Base-by-base conservation (phyloP, 2,329 filamentous ascomycete genomes). In the Aspergillus hortae region DNA sequence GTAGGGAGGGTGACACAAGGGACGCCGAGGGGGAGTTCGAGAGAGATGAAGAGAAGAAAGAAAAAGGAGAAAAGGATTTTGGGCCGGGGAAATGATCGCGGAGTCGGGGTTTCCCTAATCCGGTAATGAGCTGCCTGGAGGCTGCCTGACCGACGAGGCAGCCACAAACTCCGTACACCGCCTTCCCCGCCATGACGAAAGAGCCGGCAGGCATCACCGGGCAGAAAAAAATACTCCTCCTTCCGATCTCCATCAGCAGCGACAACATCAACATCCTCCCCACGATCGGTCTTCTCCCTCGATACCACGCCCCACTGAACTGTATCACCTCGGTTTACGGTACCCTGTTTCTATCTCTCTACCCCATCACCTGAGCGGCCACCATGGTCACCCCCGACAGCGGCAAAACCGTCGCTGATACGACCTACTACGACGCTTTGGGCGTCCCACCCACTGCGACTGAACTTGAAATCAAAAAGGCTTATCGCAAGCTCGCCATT, bases 401-500 rank as follows among this genome's bases (percentile, higher is more conserved):
- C 40, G 40, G 40, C 40, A 42, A 42, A 21, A 17, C 15, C 9
- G 40, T 42, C 64, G 88, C 88, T 65, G 90, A 95, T 73, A 95
- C 90, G 53, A 77, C 84, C 62, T 95, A 95, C 75, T 95, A 95
- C 74, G 91, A 96, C 74, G 85, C 84, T 62, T 80, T 96, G 36
- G 89, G 88, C 67, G 91, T 96, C 65, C 79, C 86, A 75, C 87
- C 90, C 60, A 90, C 87, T 51, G 92, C 92, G 27, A 88, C 89
- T 36, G 89, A 92, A 71, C 82, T 96, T 46, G 91, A 96, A 70
- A 96, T 96, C 75, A 96, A 96, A 74, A 96, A 96, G 77, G 92
- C 92, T 25, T 96, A 96, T 75, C 85, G 92, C 69, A 96, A 92
- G 76, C 82, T 94, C 61, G 94, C 94, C 62, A 96, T 97, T 72